Conservation (phyloP, 495 filamentous ascomycete species). For the Penicillium taxi region DNA sequence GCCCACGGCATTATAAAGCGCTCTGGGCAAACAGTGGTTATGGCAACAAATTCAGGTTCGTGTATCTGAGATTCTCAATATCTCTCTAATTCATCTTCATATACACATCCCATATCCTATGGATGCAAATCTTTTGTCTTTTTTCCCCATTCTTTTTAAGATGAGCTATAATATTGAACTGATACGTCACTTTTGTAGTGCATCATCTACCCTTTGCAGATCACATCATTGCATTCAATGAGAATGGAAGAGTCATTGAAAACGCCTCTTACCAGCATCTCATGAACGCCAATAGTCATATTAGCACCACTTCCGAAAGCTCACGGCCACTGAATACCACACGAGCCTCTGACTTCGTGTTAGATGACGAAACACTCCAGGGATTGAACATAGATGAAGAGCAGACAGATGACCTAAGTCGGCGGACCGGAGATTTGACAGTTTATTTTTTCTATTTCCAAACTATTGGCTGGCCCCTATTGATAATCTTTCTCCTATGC, state of each 20-base stretch:
- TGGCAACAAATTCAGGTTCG: slow-evolving; percentile 27
- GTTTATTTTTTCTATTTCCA: slow-evolving; percentile 25
- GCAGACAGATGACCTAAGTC: slow-evolving; percentile 15
- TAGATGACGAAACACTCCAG: slow-evolving; percentile 16
- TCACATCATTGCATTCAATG: slow-evolving; percentile 17
- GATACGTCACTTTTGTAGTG: too few relatives aligned
- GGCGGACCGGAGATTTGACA: slow-evolving; percentile 27
- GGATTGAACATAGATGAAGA: slow-evolving; percentile 12
- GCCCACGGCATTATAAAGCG: slow-evolving; percentile 18
- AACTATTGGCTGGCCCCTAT: slow-evolving; percentile 22
- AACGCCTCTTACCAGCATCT: slow-evolving; percentile 12
- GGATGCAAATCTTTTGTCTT: too few relatives aligned
- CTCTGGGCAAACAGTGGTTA: slow-evolving; percentile 17
- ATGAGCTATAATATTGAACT: too few relatives aligned
- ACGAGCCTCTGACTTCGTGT: slow-evolving; percentile 8
- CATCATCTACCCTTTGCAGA: neutral
- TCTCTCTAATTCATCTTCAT: slow-evolving; percentile 1
- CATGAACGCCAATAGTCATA: slow-evolving; percentile 3
- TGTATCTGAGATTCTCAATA: neutral
- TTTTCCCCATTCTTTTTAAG: too few relatives aligned
- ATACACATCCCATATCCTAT: too few relatives aligned
- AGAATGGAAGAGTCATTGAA: slow-evolving; percentile 8
- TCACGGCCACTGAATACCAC: neutral
- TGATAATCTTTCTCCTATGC: slow-evolving; percentile 12
- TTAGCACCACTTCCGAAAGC: slow-evolving; percentile 1